Evolutionary conservation across 2,329 filamentous ascomycete genomes (phyloP).

Genomic region (Metarhizium sp.): DNA sequence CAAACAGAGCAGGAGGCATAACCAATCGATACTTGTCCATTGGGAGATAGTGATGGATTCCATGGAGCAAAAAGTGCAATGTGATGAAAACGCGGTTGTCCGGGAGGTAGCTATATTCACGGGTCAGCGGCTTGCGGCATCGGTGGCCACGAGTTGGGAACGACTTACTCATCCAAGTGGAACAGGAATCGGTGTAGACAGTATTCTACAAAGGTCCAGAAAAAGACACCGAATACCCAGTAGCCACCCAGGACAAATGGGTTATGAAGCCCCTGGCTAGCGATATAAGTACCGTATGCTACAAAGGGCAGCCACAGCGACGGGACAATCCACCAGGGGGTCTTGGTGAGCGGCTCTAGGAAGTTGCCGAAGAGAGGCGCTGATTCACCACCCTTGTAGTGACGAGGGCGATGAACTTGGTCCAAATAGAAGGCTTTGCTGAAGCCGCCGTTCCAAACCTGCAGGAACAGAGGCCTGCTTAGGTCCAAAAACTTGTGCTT

Average conservation of each 20-base stretch:
- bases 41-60: conserved; percentile 96
- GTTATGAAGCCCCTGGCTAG: conserved; percentile 50
- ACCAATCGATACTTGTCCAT: conserved; percentile 97
- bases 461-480: conserved; percentile 71
- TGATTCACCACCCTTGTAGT: conserved; percentile 88
- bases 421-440: conserved; percentile 94
- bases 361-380: conserved; percentile 97
- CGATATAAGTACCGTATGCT: conserved; percentile 59
- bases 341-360: conserved; percentile 92
- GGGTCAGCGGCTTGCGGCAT: conserved; percentile 19
- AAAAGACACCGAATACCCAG: conserved; percentile 59
- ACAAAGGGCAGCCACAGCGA: conserved; percentile 76
- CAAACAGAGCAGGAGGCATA: conserved; percentile 88
- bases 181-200: conserved; percentile 82
- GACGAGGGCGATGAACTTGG: conserved; percentile 88
- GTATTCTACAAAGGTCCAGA: conserved; percentile 93
- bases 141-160: neutral
- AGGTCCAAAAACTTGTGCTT: conserved; percentile 92
- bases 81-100: conserved; percentile 85
- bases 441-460: conserved; percentile 84
- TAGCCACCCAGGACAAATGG: conserved; percentile 43
- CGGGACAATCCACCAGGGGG: conserved; percentile 88
- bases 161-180: conserved; percentile 77
- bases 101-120: conserved; percentile 60
- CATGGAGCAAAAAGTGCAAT: conserved; percentile 86